phyloP scores from a whole-genome alignment of 2,329 filamentous ascomycete species.

The Apiospora malaysiana region DNA sequence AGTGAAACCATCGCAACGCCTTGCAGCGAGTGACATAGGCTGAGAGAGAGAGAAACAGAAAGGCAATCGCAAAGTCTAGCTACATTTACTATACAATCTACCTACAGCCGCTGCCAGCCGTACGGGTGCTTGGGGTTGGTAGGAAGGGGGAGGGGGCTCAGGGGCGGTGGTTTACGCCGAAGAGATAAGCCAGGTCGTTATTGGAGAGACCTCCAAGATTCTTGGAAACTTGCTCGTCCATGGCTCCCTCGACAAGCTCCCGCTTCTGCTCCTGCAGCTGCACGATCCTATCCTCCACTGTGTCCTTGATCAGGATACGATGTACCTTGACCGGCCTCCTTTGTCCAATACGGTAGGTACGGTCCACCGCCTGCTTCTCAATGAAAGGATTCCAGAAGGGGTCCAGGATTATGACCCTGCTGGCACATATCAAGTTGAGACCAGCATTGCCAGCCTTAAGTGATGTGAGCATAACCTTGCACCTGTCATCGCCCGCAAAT shows the following conservation, averaged over 20 bases:
- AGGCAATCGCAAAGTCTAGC: not conserved
- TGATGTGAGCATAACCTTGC: constrained; percentile 77
- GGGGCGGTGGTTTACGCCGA: constrained; percentile 46
- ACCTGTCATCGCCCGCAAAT: constrained; percentile 64
- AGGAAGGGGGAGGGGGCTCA: not conserved
- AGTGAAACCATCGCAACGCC: not conserved
- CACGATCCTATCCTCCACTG: constrained; percentile 88
- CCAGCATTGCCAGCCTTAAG: constrained; percentile 85
- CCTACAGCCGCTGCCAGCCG: not conserved
- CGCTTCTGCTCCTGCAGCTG: constrained; percentile 80
- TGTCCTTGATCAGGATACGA: constrained; percentile 75
- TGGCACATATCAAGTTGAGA: constrained; percentile 83
- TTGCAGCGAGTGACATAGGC: not conserved
- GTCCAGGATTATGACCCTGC: constrained; percentile 87
- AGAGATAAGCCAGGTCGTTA: constrained; percentile 73
- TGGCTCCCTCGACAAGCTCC: constrained; percentile 75
- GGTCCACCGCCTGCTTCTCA: constrained; percentile 90
- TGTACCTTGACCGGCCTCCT: constrained; percentile 76
- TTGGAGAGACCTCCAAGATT: constrained; percentile 70
- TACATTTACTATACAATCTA: not conserved
- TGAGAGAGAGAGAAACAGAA: not conserved
- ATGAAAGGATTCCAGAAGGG: constrained; percentile 96
- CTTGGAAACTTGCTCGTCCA: constrained; percentile 76
- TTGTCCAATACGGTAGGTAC: constrained; percentile 88
- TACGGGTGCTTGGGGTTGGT: not conserved